A percentile compares a stretch with the other conserved stretches of the same genome.
phyloP scores from a whole-genome alignment of 1,284 basidiomycete genomes.

The Stygiomarasmius scandens region DNA sequence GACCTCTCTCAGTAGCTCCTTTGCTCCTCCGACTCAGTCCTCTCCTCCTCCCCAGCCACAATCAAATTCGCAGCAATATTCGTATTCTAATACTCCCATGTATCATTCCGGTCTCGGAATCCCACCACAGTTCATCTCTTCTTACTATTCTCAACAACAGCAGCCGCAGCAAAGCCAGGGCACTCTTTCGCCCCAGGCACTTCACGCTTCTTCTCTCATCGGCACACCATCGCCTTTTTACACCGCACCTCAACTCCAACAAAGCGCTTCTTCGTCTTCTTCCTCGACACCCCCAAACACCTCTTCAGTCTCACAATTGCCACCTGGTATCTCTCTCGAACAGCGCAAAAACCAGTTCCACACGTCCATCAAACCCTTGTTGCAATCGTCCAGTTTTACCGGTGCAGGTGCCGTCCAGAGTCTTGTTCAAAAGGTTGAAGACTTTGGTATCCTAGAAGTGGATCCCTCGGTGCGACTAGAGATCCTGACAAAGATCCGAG shows the following conservation, averaged over 20 bases:
- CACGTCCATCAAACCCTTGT: constrained; percentile 49
- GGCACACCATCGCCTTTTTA: constrained; percentile 43
- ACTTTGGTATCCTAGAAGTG: constrained; percentile 64
- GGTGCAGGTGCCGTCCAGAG: constrained; percentile 67
- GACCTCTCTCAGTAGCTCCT: constrained; percentile 45
- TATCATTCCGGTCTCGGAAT: constrained; percentile 10
- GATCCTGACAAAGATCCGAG: constrained; percentile 75
- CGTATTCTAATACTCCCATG: constrained; percentile 6
- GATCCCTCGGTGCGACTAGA: constrained; percentile 64
- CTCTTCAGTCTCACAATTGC: constrained; percentile 3
- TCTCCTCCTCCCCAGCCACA: constrained; percentile 17
- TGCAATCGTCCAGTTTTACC: constrained; percentile 60
- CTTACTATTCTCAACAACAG: constrained; percentile 26
- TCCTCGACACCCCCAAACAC: constrained; percentile 1
- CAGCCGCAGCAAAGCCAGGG: constrained; percentile 34
- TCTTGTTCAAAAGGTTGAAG: constrained; percentile 56
- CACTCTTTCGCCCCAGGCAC: constrained; percentile 67
- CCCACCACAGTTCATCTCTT: constrained; percentile 2
- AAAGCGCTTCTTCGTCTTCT: constrained; percentile 21
- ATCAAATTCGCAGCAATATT: constrained; percentile 24
- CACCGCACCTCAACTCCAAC: constrained; percentile 27
- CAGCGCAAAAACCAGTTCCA: constrained; percentile 55
- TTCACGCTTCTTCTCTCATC: constrained; percentile 52
- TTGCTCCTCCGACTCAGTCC: constrained; percentile 25
- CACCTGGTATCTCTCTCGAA: constrained; percentile 26